Percentiles rank a stretch among this genome's conserved stretches.
These are phyloP conservation scores for Alternaria sp. DNA, from an alignment of 2,329 filamentous ascomycete species.

Conservation along the genomic window DNA sequence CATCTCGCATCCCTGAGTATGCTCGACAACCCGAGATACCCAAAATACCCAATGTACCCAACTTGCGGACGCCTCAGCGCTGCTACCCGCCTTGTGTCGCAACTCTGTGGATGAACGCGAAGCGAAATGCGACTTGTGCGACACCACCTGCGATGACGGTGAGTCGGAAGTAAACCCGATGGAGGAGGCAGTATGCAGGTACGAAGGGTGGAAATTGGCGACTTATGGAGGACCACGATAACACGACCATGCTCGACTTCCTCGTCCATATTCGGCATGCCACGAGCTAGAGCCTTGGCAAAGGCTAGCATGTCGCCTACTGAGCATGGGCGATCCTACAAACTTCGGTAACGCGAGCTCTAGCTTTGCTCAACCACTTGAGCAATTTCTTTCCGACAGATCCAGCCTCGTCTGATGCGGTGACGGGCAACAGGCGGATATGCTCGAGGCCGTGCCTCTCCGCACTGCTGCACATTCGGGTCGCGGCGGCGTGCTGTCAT, in stretches of 20 bases:
- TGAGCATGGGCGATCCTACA: constrained; percentile 6
- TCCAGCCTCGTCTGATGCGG: neutral
- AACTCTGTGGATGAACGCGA: constrained; percentile 11
- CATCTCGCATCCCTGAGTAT: constrained; percentile 4
- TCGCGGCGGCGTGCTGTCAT: neutral
- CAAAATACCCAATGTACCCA: neutral
- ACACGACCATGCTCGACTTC: neutral
- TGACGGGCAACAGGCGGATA: neutral
- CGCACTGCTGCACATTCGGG: neutral
- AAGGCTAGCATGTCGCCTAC: constrained; percentile 4
- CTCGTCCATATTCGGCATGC: neutral
- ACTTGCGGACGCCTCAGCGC: constrained; percentile 4
- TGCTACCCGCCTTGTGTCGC: constrained; percentile 16
- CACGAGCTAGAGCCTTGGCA: neutral
- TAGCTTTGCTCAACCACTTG: constrained; percentile 8
- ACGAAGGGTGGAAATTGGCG: constrained; percentile 7
- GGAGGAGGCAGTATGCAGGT: constrained; percentile 4
- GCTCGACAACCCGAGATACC: neutral
- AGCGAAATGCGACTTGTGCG: constrained; percentile 14
- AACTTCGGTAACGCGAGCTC: constrained; percentile 11
- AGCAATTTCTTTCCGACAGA: neutral
- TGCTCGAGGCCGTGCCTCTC: neutral
- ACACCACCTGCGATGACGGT: constrained; percentile 14
- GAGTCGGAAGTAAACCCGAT: constrained; percentile 1
- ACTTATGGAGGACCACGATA: neutral